phyloP scores from a whole-genome alignment of 495 filamentous ascomycete species.

The Annulohypoxylon nitens region DNA sequence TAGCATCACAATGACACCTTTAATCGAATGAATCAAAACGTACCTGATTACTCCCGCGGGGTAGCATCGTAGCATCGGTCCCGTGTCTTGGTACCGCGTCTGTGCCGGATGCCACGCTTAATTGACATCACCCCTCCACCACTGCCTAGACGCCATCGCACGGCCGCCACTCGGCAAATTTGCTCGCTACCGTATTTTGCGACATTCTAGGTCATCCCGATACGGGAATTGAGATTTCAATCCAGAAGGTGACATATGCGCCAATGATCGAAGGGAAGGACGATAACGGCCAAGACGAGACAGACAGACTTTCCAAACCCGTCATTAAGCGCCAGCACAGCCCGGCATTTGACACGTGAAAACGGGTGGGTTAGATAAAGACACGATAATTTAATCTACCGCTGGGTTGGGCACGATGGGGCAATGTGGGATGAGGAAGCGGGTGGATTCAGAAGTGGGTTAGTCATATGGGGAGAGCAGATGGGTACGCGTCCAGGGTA shows the following conservation, averaged over 20 bases:
- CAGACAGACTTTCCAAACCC: not conserved
- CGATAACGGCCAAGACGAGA: not conserved
- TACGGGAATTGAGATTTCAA: not conserved
- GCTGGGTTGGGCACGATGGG: not conserved
- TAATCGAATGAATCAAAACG: not conserved
- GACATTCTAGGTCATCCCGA: not conserved
- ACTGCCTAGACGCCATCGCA: not conserved
- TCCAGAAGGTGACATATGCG: constrained; percentile 2
- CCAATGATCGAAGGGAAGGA: not conserved
- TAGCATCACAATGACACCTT: not conserved
- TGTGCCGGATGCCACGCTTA: not conserved
- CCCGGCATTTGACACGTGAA: constrained; percentile 3
- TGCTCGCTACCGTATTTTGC: constrained; percentile 5
- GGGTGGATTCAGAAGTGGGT: not conserved
- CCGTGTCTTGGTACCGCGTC: constrained; percentile 9
- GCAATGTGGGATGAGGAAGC: not conserved
- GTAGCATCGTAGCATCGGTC: not conserved
- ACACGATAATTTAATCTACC: not conserved
- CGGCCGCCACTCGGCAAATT: not conserved
- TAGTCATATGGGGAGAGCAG: not conserved
- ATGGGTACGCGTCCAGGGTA: not conserved
- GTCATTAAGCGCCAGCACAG: not conserved
- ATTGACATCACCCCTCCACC: constrained; percentile 5
- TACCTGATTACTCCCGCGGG: not conserved
- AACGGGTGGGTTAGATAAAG: constrained; percentile 1